Percentiles rank a stretch among this genome's conserved stretches.
Evolutionary conservation across 2,329 filamentous ascomycete species (phyloP).

Genomic region (Fusarium annulatum): DNA sequence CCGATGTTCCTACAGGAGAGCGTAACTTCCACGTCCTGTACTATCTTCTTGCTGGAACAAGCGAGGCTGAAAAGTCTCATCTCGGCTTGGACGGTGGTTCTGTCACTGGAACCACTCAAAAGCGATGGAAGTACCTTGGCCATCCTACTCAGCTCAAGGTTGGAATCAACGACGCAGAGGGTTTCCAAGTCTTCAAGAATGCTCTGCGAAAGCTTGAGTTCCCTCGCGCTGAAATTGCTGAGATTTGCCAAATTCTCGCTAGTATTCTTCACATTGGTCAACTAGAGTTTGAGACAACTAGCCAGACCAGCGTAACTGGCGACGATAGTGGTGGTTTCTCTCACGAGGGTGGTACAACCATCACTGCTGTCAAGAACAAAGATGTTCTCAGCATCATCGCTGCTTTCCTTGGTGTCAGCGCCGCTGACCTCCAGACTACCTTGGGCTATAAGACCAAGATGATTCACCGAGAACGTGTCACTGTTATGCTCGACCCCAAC

Average conservation of each 20-base stretch:
- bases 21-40: slow-evolving; percentile 97
- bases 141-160: slow-evolving; percentile 97
- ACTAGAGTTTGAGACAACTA: slow-evolving; percentile 88
- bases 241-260: slow-evolving; percentile 94
- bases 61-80: slow-evolving; percentile 88
- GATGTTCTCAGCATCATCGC: slow-evolving; percentile 87
- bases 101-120: slow-evolving; percentile 66
- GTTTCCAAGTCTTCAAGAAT: slow-evolving; percentile 97
- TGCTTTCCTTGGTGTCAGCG: slow-evolving; percentile 90
- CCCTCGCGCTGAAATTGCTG: slow-evolving; percentile 90
- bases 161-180: slow-evolving; percentile 94
- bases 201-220: slow-evolving; percentile 95
- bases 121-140: slow-evolving; percentile 94
- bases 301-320: slow-evolving; percentile 79
- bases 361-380: slow-evolving; percentile 93
- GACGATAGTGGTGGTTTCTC: slow-evolving; percentile 98
- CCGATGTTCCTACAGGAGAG: slow-evolving; percentile 93
- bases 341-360: slow-evolving; percentile 87
- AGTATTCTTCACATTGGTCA: slow-evolving; percentile 97
- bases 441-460: slow-evolving; percentile 98
- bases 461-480: slow-evolving; percentile 95
- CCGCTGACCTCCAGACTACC: slow-evolving; percentile 84
- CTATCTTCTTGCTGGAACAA: slow-evolving; percentile 93
- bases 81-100: slow-evolving; percentile 69
- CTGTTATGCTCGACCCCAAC: slow-evolving; percentile 93